Conservation (phyloP, 2,329 filamentous ascomycete species). For the Trichoderma polysporum region DNA sequence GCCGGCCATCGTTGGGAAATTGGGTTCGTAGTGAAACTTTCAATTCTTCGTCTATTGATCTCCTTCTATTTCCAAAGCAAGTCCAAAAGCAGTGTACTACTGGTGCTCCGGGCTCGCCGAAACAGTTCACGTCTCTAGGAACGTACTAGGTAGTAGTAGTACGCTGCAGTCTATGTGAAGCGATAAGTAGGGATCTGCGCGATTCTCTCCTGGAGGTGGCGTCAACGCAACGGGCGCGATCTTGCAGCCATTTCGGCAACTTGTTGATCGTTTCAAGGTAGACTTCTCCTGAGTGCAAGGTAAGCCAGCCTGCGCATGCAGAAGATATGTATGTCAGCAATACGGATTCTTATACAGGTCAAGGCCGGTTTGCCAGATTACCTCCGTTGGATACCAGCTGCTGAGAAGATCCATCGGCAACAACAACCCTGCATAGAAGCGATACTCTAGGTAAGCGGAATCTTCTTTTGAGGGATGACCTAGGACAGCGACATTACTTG, state of each 20-base stretch:
- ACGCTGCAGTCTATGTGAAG: not conserved
- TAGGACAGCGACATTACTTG: not conserved
- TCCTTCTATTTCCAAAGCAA: not conserved
- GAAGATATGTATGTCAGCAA: slow-evolving; percentile 13
- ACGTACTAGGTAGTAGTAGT: not conserved
- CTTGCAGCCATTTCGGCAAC: not conserved
- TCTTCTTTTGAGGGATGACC: not conserved
- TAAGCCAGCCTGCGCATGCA: not conserved
- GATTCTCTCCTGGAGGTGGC: not conserved
- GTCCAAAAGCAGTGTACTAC: not conserved
- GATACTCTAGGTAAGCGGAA: not conserved
- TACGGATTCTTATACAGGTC: not conserved
- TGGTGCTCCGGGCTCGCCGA: not conserved
- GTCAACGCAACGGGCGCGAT: not conserved
- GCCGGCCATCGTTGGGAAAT: not conserved
- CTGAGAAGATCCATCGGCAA: not conserved
- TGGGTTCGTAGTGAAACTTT: not conserved
- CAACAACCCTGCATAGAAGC: not conserved
- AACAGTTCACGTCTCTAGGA: not conserved
- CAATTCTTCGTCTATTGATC: not conserved
- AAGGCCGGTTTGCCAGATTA: not conserved
- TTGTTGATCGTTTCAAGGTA: not conserved
- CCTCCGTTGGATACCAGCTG: not conserved
- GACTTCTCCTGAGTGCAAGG: not conserved
- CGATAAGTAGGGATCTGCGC: not conserved